phyloP scores from a whole-genome alignment of 768 basidiomycete species.

The Trametes maxima region DNA sequence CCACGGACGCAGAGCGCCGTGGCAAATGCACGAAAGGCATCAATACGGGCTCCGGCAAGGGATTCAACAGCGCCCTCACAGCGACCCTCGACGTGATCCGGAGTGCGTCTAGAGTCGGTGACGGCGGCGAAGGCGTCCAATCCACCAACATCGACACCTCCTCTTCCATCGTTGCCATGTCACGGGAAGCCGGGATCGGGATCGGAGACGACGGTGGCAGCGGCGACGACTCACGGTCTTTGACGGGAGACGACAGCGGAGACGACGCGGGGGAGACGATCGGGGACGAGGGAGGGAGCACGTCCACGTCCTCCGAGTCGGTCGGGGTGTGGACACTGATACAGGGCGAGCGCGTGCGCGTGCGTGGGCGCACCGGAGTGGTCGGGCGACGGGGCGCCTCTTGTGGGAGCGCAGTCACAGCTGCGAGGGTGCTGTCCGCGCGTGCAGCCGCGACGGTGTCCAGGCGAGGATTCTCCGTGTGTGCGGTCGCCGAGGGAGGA shows the following conservation, averaged over 20 bases:
- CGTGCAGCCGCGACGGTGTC: not conserved
- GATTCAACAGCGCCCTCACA: conserved; percentile 22
- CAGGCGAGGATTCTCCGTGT: conserved; percentile 2
- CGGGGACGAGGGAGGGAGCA: conserved; percentile 16
- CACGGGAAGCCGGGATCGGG: conserved; percentile 8
- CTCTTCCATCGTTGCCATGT: not conserved
- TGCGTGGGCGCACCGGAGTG: conserved; percentile 16
- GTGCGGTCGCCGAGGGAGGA: not conserved
- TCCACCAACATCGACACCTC: conserved; percentile 1
- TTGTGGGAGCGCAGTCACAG: conserved; percentile 1
- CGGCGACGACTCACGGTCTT: not conserved
- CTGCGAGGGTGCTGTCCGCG: not conserved
- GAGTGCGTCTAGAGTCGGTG: conserved; percentile 15
- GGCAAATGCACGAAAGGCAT: not conserved
- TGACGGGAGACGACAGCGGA: conserved; percentile 8
- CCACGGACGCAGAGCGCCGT: not conserved
- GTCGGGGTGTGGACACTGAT: not conserved
- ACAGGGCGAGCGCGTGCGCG: not conserved
- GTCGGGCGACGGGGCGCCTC: not conserved
- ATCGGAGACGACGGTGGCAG: conserved; percentile 16
- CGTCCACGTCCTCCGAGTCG: not conserved
- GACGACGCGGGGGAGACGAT: conserved; percentile 12
- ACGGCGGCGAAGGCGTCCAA: conserved; percentile 14
- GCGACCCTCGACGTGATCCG: conserved; percentile 20
- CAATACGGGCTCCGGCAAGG: conserved; percentile 7